phyloP scores from a whole-genome alignment of 1,139 yeast species.

The Yamadazyma friedrichii region DNA sequence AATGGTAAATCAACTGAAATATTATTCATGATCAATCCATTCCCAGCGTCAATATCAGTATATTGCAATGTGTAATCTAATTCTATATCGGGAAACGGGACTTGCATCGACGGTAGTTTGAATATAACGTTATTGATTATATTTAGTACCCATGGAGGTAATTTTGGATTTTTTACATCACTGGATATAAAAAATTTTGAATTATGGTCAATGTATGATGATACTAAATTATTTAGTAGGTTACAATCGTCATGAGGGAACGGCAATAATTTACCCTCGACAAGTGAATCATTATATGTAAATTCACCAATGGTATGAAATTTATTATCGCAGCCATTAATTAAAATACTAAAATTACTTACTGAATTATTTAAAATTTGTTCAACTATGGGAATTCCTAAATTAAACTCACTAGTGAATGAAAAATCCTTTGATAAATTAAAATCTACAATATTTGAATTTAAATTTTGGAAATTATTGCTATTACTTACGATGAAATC shows the following conservation, averaged over 20 bases:
- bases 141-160: constrained; percentile 15
- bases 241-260: constrained; percentile 8
- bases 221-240: constrained; percentile 4
- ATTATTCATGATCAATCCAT: neutral
- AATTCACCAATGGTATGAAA: constrained; percentile 5
- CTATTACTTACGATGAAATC: constrained; percentile 14
- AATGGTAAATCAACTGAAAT: constrained; percentile 4
- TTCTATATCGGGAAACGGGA: neutral
- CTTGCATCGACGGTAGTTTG: neutral
- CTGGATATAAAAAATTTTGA: constrained; percentile 2
- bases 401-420: constrained; percentile 1
- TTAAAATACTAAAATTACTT: constrained; percentile 5
- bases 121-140: constrained; percentile 10
- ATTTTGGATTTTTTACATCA: neutral
- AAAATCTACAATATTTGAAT: constrained; percentile 2
- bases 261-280: constrained; percentile 3
- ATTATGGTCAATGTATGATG: constrained; percentile 1
- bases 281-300: neutral
- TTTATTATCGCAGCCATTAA: constrained; percentile 6
- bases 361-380: constrained; percentile 4
- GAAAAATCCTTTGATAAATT: constrained; percentile 1
- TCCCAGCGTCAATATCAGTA: neutral
- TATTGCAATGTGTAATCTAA: neutral
- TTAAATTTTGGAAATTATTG: neutral
- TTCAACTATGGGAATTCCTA: constrained; percentile 1